phyloP scores from a whole-genome alignment of 805 yeast genomes.

The Starmerella floricola region DNA sequence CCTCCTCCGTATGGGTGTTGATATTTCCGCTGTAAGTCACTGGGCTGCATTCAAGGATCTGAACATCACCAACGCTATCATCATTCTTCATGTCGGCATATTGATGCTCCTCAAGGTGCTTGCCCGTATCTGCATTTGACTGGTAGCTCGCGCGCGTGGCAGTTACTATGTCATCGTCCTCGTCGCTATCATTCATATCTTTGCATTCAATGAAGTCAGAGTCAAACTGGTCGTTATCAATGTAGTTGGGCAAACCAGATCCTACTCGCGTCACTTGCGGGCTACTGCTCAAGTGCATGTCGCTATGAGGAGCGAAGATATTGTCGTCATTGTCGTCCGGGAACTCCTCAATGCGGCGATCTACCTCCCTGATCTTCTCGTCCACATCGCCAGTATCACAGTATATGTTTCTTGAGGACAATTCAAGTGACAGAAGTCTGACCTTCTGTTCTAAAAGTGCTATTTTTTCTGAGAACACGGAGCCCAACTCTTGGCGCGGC shows the following conservation, averaged over 20 bases:
- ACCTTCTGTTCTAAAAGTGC: slow-evolving; percentile 22
- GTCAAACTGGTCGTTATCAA: neutral
- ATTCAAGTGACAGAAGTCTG: slow-evolving; percentile 1
- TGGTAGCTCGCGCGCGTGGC: too few species aligned
- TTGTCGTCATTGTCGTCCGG: slow-evolving; percentile 3
- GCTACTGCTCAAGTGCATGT: neutral
- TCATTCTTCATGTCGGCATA: too few species aligned
- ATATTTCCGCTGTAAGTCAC: too few species aligned
- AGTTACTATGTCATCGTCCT: neutral
- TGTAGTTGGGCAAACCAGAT: neutral
- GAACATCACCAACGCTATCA: too few species aligned
- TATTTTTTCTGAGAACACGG: slow-evolving; percentile 21
- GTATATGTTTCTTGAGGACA: neutral
- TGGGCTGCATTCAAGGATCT: too few species aligned
- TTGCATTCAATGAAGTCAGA: neutral
- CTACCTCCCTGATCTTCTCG: slow-evolving; percentile 11
- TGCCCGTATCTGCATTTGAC: too few species aligned
- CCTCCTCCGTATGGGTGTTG: too few species aligned
- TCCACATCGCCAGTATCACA: slow-evolving; percentile 12
- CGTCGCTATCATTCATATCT: neutral
- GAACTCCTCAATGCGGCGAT: slow-evolving; percentile 15
- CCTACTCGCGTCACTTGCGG: neutral
- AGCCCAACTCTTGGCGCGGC: slow-evolving; percentile 17
- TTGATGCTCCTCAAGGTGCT: too few species aligned
- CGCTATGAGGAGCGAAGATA: neutral